Percentiles rank a stretch among this genome's conserved stretches.
Conservation (phyloP, 345 rosid genomes). For the Melaleuca quinquenervia region DNA sequence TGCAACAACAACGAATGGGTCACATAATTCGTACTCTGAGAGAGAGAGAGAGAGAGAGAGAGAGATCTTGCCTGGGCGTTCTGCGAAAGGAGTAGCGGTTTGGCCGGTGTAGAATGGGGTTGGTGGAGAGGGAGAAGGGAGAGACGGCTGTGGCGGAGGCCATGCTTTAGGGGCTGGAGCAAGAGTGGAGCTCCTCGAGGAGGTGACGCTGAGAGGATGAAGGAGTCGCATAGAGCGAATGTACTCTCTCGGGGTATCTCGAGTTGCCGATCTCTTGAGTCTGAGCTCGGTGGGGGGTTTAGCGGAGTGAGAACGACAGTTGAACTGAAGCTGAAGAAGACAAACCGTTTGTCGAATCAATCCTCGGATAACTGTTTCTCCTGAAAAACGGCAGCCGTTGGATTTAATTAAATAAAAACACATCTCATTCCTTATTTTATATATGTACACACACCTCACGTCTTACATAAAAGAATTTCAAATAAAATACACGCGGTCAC, state of each 20-base stretch:
- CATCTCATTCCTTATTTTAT: too few relatives aligned
- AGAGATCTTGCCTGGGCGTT: not conserved
- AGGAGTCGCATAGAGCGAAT: too few relatives aligned
- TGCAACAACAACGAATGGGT: constrained; percentile 22
- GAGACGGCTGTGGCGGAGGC: not conserved
- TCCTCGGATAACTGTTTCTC: too few relatives aligned
- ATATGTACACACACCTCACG: too few relatives aligned
- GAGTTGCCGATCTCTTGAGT: not conserved
- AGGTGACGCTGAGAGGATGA: not conserved
- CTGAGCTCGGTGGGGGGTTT: not conserved
- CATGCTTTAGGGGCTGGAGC: not conserved
- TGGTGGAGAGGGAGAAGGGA: not conserved
- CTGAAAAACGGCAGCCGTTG: too few relatives aligned
- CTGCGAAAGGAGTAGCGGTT: not conserved
- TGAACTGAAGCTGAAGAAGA: not conserved
- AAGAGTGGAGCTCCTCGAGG: not conserved
- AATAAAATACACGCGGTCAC: too few relatives aligned
- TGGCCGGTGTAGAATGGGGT: not conserved
- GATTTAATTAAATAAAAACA: too few relatives aligned
- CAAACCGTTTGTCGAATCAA: not conserved
- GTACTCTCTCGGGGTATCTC: too few relatives aligned
- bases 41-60: not conserved
- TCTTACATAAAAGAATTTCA: too few relatives aligned
- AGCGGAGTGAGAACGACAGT: not conserved
- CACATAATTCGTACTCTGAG: constrained; percentile 1